These are phyloP conservation scores for Candida sanyaensis DNA, from an alignment of 1,139 yeast species.

Conservation along the genomic window DNA sequence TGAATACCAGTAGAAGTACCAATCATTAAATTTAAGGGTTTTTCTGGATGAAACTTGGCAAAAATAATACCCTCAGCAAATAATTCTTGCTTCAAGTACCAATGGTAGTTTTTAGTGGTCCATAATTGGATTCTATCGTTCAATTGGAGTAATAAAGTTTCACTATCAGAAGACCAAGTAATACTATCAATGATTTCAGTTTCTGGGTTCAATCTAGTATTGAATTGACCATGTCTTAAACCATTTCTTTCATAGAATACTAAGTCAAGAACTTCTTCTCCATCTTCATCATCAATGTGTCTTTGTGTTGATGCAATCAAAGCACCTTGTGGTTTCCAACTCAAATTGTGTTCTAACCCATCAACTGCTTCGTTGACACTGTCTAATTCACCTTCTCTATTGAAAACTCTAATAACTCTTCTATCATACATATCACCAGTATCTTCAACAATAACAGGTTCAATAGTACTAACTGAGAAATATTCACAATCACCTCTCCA, in stretches of 20 bases:
- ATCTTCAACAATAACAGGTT: slow-evolving; percentile 45
- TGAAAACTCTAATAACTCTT: slow-evolving; percentile 82
- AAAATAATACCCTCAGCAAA: slow-evolving; percentile 40
- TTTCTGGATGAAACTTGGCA: slow-evolving; percentile 86
- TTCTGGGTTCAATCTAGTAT: slow-evolving; percentile 57
- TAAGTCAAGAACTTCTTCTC: slow-evolving; percentile 51
- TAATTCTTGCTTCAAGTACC: slow-evolving; percentile 89
- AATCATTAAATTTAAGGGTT: slow-evolving; percentile 71
- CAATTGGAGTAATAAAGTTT: slow-evolving; percentile 70
- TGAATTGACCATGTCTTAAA: slow-evolving; percentile 84
- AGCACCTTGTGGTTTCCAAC: slow-evolving; percentile 94
- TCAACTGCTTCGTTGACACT: slow-evolving; percentile 92
- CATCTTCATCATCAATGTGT: slow-evolving; percentile 46
- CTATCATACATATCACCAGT: slow-evolving; percentile 49
- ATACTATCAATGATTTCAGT: slow-evolving; percentile 51
- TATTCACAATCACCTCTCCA: slow-evolving; percentile 98
- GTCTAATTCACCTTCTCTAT: slow-evolving; percentile 74
- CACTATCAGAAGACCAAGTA: slow-evolving; percentile 84
- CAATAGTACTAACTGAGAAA: slow-evolving; percentile 69
- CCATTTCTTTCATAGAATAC: slow-evolving; percentile 95
- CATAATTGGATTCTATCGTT: slow-evolving; percentile 72
- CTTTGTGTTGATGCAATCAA: slow-evolving; percentile 83
- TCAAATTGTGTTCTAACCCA: slow-evolving; percentile 67
- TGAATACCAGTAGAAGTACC: slow-evolving; percentile 54
- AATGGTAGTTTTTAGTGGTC: slow-evolving; percentile 92